Conservation (phyloP, 257 asterid species). For the Solanum piurae region DNA sequence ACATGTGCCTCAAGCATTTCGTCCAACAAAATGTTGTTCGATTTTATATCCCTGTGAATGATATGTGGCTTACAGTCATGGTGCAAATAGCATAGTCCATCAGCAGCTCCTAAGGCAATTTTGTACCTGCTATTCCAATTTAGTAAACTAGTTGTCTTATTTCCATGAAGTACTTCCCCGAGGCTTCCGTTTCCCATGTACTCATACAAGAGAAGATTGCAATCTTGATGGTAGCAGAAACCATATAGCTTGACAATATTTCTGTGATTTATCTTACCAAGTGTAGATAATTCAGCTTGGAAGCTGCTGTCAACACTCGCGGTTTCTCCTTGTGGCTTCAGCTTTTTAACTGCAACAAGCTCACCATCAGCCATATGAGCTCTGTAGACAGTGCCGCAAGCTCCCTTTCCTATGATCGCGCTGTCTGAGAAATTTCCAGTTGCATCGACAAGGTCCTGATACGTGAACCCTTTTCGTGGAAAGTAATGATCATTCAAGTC, state of each 20-base stretch:
- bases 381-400: slow-evolving; percentile 80
- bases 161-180: slow-evolving; percentile 57
- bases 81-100: slow-evolving; percentile 76
- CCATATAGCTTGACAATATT: slow-evolving; percentile 70
- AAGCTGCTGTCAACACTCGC: slow-evolving; percentile 58
- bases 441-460: slow-evolving; percentile 69
- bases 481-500: slow-evolving; percentile 47
- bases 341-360: slow-evolving; percentile 62
- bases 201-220: slow-evolving; percentile 62
- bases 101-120: slow-evolving; percentile 81
- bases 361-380: slow-evolving; percentile 60
- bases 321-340: slow-evolving; percentile 53
- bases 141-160: slow-evolving; percentile 24
- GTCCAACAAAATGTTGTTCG: slow-evolving; percentile 75
- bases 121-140: slow-evolving; percentile 65
- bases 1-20: slow-evolving; percentile 71
- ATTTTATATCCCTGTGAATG: slow-evolving; percentile 77
- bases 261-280: slow-evolving; percentile 71
- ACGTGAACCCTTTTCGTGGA: slow-evolving; percentile 58
- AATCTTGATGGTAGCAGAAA: slow-evolving; percentile 67
- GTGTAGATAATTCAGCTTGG: slow-evolving; percentile 78
- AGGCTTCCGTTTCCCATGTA: slow-evolving; percentile 82
- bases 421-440: slow-evolving; percentile 57
- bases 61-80: slow-evolving; percentile 77
- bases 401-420: slow-evolving; percentile 62